Conservation (phyloP, 805 yeast species). For the Candida fluviatilis region DNA sequence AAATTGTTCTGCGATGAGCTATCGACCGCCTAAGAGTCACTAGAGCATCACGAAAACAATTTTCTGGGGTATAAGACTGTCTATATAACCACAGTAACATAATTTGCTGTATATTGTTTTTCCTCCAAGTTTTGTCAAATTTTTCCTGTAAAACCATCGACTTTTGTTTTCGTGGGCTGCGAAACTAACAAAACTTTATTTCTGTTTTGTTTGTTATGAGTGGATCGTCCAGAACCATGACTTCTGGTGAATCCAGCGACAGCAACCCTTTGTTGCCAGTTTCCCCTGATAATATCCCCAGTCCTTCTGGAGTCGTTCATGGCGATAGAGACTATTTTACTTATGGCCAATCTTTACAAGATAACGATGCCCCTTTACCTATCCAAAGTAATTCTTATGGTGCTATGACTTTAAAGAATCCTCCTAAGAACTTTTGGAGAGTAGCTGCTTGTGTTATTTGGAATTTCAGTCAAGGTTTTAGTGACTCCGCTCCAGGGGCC, state of each 20-base stretch:
- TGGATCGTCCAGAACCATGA: not conserved
- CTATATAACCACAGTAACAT: too few species aligned
- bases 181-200: too few species aligned
- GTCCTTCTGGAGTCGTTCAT: constrained; percentile 2
- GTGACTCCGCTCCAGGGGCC: constrained; percentile 61
- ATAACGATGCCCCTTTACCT: not conserved
- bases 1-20: not conserved
- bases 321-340: constrained; percentile 4
- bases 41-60: too few species aligned
- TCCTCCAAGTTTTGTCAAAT: too few species aligned
- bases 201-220: too few species aligned
- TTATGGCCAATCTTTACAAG: constrained; percentile 1
- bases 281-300: constrained; percentile 3
- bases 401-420: constrained; percentile 37
- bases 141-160: too few species aligned
- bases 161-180: too few species aligned
- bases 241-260: not conserved
- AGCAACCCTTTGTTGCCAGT: not conserved
- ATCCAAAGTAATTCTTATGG: constrained; percentile 2
- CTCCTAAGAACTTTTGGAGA: constrained; percentile 42
- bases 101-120: too few species aligned
- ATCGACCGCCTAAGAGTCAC: too few species aligned
- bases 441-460: constrained; percentile 37
- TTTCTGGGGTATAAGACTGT: too few species aligned
- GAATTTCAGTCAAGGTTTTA: constrained; percentile 34